Evolutionary conservation across 1,284 basidiomycete genomes (phyloP).

Genomic region (Moniliella sp.): DNA sequence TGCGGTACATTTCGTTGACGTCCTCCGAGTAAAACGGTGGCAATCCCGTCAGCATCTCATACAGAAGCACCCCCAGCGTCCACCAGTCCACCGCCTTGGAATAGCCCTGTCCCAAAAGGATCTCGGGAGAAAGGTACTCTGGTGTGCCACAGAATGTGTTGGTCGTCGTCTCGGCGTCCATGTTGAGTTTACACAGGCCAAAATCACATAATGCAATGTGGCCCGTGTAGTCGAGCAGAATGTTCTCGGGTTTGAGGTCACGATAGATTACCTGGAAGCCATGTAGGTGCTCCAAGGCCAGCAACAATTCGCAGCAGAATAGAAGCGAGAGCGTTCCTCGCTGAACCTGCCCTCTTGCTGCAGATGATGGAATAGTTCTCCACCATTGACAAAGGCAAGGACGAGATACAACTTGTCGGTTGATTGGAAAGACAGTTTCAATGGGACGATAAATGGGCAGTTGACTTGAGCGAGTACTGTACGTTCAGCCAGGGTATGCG

Average conservation of each 20-base stretch:
- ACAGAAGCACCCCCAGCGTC: slow-evolving; percentile 87
- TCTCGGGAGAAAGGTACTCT: slow-evolving; percentile 66
- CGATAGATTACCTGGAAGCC: slow-evolving; percentile 95
- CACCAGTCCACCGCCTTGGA: slow-evolving; percentile 99
- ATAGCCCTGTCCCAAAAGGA: slow-evolving; percentile 86
- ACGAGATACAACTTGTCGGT: slow-evolving; percentile 93
- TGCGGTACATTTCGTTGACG: slow-evolving; percentile 75
- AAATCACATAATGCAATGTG: slow-evolving; percentile 97
- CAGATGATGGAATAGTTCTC: slow-evolving; percentile 90
- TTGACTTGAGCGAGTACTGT: slow-evolving; percentile 92
- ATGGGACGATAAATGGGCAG: slow-evolving; percentile 93
- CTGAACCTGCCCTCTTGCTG: slow-evolving; percentile 92
- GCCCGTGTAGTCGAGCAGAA: slow-evolving; percentile 83
- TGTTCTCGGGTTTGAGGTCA: slow-evolving; percentile 92
- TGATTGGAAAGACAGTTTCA: slow-evolving; percentile 96
- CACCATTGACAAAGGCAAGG: slow-evolving; percentile 92
- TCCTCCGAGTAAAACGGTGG: slow-evolving; percentile 98
- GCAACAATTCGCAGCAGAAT: slow-evolving; percentile 81
- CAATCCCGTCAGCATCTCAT: slow-evolving; percentile 91
- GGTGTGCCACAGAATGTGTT: slow-evolving; percentile 99
- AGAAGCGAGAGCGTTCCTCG: slow-evolving; percentile 76
- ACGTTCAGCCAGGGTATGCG: slow-evolving; percentile 86
- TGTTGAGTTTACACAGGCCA: slow-evolving; percentile 89
- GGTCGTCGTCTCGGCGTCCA: slow-evolving; percentile 90
- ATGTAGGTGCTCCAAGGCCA: slow-evolving; percentile 83